Percentiles rank a stretch among this genome's conserved stretches.
These are phyloP conservation scores for Acrocalymma vagum DNA, from an alignment of 2,329 filamentous ascomycete species.

Conservation along the genomic window DNA sequence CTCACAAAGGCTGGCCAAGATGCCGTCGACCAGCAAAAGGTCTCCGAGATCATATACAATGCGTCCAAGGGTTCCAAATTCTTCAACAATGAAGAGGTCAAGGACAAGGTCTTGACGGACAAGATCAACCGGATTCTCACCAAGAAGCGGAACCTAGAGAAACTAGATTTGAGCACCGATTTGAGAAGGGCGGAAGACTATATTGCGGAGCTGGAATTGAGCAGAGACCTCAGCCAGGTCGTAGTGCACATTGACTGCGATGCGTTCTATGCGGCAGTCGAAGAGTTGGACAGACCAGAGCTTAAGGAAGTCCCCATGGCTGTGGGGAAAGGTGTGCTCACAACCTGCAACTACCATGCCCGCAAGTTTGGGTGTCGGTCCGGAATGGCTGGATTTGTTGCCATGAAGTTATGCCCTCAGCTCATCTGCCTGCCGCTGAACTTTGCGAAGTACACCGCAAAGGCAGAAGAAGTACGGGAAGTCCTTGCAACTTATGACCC, in stretches of 20 bases:
- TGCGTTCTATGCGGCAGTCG: conserved; percentile 96
- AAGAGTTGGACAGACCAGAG: conserved; percentile 78
- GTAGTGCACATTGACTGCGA: conserved; percentile 96
- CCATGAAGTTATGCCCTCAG: conserved; percentile 89
- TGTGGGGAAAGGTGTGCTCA: conserved; percentile 78
- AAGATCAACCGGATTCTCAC: conserved; percentile 84
- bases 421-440: conserved; percentile 84
- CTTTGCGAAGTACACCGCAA: conserved; percentile 89
- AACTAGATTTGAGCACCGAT: conserved; percentile 76
- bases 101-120: conserved; percentile 81
- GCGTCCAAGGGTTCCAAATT: conserved; percentile 96
- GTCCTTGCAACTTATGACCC: conserved; percentile 89
- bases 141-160: conserved; percentile 79
- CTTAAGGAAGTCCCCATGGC: conserved; percentile 88
- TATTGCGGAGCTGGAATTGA: conserved; percentile 79
- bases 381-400: conserved; percentile 96
- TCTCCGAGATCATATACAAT: conserved; percentile 96
- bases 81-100: conserved; percentile 88
- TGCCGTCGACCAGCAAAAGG: conserved; percentile 89
- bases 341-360: conserved; percentile 86
- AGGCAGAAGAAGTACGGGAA: conserved; percentile 85
- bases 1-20: conserved; percentile 94
- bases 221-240: conserved; percentile 81
- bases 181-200: conserved; percentile 81
- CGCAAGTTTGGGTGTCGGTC: conserved; percentile 89